These are phyloP conservation scores for Pseudogymnoascus pannorum DNA, from an alignment of 2,329 filamentous ascomycete species.

Conservation along the genomic window DNA sequence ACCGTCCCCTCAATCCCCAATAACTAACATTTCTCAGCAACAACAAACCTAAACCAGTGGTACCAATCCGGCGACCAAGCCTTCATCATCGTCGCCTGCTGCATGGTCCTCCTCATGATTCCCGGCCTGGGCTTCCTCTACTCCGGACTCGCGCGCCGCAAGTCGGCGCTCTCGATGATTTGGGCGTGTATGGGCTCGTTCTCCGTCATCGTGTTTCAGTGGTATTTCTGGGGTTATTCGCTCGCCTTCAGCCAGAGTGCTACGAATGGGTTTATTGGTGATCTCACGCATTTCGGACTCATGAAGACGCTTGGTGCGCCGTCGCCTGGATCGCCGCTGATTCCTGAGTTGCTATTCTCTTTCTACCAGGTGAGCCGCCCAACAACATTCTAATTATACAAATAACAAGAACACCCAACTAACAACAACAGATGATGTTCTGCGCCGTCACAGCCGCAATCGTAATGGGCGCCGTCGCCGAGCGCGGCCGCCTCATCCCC, in stretches of 20 bases:
- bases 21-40: constrained; percentile 42
- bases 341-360: constrained; percentile 84
- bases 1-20: neutral
- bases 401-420: neutral
- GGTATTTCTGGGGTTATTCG: constrained; percentile 99
- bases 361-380: constrained; percentile 70
- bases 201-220: constrained; percentile 90
- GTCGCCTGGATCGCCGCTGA: constrained; percentile 80
- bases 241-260: constrained; percentile 79
- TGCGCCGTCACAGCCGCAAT: constrained; percentile 88
- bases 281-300: constrained; percentile 83
- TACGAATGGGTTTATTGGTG: constrained; percentile 85
- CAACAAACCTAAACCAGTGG: constrained; percentile 92
- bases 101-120: constrained; percentile 94
- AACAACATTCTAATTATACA: too few relatives aligned
- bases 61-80: constrained; percentile 86
- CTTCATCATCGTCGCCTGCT: constrained; percentile 82
- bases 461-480: constrained; percentile 83
- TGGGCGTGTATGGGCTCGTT: constrained; percentile 95
- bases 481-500: constrained; percentile 86
- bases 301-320: constrained; percentile 74
- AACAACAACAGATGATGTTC: constrained; percentile 77
- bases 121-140: constrained; percentile 96
- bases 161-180: constrained; percentile 93
- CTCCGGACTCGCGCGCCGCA: constrained; percentile 92